Evolutionary conservation across 2,329 filamentous ascomycete species (phyloP), one percentile per base, ranked within the genome.

Genomic region (Phialemonium atrogriseum): DNA sequence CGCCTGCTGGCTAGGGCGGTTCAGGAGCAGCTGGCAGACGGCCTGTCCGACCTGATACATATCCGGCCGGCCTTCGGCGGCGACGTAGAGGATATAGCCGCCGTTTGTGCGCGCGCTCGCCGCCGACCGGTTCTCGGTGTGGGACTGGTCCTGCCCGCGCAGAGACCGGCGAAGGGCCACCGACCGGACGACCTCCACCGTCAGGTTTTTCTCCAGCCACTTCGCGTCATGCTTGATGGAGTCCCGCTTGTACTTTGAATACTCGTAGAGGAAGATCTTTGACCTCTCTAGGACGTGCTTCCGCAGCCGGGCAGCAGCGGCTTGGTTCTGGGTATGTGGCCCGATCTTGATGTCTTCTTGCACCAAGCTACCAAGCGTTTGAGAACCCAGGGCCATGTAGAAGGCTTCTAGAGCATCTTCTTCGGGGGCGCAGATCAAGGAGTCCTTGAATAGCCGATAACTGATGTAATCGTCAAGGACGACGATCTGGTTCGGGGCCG

Each of bases 41-140:
- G 85, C 85, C 46, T 88, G 83, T 35, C 86, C 91, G 42, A 98
- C 80, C 59, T 98, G 87, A 52, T 94, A 96, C 51, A 93, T 75
- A 50, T 96, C 87, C 18, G 77, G 81, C 37, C 74, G 73, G 2
- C 66, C 56, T 18, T 68, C 71, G 8, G 78, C 73, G 4, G 81
- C 80, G 22, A 96, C 77, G 49, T 81, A 93, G n/a, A 96, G 61
- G 5, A 77, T 70, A 51, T 73, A 80, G 11, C 73, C 69, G 12
- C 61, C 61, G 11, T 59, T 59, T 15, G 55, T 66, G 31, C 67
- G 64, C 26, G 70, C 60, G 24, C 74, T 77, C 21, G 80, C 84
- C 15, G 84, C 87, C 12, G 78, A 86, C 48, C 78, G 71, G 51
- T 80, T 86, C 58, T 86, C 83, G 4, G 67, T 78, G 51, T 84